Evolutionary conservation across 768 basidiomycete species (phyloP), one percentile per base, ranked within the genome.

Genomic region (Trametes cinnabarina): DNA sequence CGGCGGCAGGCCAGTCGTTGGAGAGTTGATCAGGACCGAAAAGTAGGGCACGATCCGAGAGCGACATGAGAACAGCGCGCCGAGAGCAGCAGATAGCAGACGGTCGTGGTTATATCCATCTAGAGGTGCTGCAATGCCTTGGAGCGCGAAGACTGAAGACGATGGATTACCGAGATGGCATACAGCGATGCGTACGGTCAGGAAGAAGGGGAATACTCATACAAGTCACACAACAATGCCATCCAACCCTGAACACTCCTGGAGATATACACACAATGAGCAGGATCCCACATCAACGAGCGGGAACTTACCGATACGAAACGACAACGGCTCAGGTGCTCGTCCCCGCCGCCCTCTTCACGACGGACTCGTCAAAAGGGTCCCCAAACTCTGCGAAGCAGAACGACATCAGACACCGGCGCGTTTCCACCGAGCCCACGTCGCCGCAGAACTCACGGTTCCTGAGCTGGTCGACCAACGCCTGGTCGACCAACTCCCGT

Each of bases 361-460:
- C 34, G 25, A 57, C 20, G 14, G 63, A 55, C 28, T 71, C 67
- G 30, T 71, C 67, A 46, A 71, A 66, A 11, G 71, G 71, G 47
- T 71, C 71, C n/a, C 71, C 71, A 25, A 70, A 66, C 23, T 63
- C 71, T 71, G 51, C 28, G 5, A 17, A 20, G 30, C 8, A 26
- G 9, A 12, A n/a, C 14, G 8, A 19, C 28, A 34, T 14, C 28
- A 17, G 11, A 49, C 23, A 25, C 17, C 39, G 12, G n/a, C n/a
- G n/a, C n/a, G n/a, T n/a, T n/a, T n/a, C n/a, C n/a, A n/a, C n/a
- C n/a, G n/a, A n/a, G n/a, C n/a, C n/a, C n/a, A n/a, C n/a, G n/a
- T n/a, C n/a, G n/a, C n/a, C n/a, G n/a, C n/a, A 43, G 43, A 20
- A 62, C 65, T 49, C 35, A 68, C 67, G 60, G 26, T 28, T 28